These are phyloP conservation scores for Tulasnella sp. DNA, from an alignment of 768 basidiomycete species.

Conservation along the genomic window DNA sequence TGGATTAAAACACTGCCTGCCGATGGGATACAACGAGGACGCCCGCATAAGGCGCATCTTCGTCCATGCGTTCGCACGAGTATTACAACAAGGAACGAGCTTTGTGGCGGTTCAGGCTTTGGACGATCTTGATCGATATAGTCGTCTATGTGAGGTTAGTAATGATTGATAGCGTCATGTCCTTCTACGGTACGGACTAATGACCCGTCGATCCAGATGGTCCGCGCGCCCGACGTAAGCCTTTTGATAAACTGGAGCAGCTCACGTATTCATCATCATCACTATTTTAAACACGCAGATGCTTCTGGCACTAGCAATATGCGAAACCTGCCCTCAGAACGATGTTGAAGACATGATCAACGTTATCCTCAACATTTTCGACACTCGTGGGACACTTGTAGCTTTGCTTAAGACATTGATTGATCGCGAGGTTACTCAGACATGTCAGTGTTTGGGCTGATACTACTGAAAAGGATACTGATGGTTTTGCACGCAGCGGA, in stretches of 20 bases:
- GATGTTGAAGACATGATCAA: slow-evolving; percentile 74
- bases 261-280: background rate
- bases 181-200: background rate
- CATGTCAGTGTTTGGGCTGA: slow-evolving; percentile 38
- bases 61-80: slow-evolving; percentile 72
- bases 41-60: slow-evolving; percentile 65
- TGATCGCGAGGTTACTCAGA: slow-evolving; percentile 69
- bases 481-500: slow-evolving; percentile 39
- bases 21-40: slow-evolving; percentile 66
- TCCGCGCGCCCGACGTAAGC: slow-evolving; percentile 9
- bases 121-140: slow-evolving; percentile 35
- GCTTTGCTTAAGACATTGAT: slow-evolving; percentile 72
- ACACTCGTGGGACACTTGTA: slow-evolving; percentile 62
- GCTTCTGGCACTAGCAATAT: slow-evolving; percentile 65
- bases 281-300: slow-evolving; percentile 32
- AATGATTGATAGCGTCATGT: background rate
- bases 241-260: background rate
- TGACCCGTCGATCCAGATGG: slow-evolving; percentile 8
- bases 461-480: background rate
- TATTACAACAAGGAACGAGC: slow-evolving; percentile 64
- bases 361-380: slow-evolving; percentile 77
- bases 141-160: slow-evolving; percentile 50
- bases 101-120: slow-evolving; percentile 39
- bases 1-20: slow-evolving; percentile 79
- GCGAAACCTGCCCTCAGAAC: slow-evolving; percentile 67